Percentiles rank a stretch among this genome's conserved stretches.
phyloP scores from a whole-genome alignment of 1,284 basidiomycete species.

The Sphagnurus paluster region DNA sequence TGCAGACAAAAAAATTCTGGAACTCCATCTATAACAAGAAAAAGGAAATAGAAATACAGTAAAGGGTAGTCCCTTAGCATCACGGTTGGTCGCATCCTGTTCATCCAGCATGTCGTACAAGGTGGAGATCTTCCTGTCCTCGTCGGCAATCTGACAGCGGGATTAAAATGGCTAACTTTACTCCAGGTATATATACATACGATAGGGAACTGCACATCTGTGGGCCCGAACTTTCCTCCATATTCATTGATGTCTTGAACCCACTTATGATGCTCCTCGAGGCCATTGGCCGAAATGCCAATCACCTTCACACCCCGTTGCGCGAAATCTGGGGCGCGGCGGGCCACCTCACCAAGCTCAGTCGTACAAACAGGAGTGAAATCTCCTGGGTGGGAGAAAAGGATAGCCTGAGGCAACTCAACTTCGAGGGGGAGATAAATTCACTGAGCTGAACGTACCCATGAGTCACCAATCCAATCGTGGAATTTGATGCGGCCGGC shows the following conservation, averaged over 20 bases:
- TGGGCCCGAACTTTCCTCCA: constrained; percentile 64
- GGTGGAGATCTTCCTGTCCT: constrained; percentile 82
- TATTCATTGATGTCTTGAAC: constrained; percentile 90
- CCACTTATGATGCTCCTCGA: constrained; percentile 88
- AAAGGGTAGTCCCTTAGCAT: constrained; percentile 87
- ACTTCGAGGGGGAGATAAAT: constrained; percentile 14
- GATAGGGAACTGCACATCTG: constrained; percentile 89
- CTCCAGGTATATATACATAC: constrained; percentile 35
- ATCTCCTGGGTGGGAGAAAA: constrained; percentile 94
- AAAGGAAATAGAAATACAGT: constrained; percentile 46
- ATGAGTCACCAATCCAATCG: constrained; percentile 86
- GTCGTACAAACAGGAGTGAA: constrained; percentile 92
- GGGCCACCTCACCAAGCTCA: constrained; percentile 94
- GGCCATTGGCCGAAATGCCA: constrained; percentile 91
- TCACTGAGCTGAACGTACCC: constrained; percentile 53
- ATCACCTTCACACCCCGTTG: constrained; percentile 92
- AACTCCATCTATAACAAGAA: background rate
- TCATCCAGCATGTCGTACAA: constrained; percentile 96
- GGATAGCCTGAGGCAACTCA: constrained; percentile 53
- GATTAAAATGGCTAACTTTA: background rate
- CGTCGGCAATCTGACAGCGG: constrained; percentile 81
- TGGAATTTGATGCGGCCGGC: constrained; percentile 83
- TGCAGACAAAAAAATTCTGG: too few species aligned
- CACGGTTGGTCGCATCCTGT: constrained; percentile 93
- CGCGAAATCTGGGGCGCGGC: constrained; percentile 81